phyloP scores from a whole-genome alignment of 2,329 filamentous ascomycete species.

The Chalara sp. region DNA sequence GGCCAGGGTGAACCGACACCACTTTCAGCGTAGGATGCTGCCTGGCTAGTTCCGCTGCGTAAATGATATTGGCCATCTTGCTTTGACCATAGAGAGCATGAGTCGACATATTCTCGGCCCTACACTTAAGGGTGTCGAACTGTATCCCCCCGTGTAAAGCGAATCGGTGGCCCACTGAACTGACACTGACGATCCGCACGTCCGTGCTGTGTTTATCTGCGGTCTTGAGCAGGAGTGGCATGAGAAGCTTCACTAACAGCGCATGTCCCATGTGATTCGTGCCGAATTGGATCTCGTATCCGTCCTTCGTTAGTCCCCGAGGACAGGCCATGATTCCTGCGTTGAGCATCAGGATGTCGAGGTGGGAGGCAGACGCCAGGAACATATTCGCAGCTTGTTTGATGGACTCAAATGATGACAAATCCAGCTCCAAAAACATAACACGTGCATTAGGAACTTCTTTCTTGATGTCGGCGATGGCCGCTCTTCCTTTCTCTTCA shows the following conservation, averaged over 20 bases:
- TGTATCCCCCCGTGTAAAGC: too few relatives aligned
- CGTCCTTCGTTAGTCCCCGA: slow-evolving; percentile 33
- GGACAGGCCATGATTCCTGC: slow-evolving; percentile 37
- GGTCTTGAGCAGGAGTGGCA: slow-evolving; percentile 27
- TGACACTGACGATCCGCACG: slow-evolving; percentile 13
- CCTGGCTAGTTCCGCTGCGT: slow-evolving; percentile 33
- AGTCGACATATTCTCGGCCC: too few relatives aligned
- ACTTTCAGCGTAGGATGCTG: slow-evolving; percentile 31
- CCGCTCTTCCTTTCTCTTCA: slow-evolving; percentile 27
- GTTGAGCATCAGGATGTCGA: slow-evolving; percentile 41
- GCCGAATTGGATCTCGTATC: slow-evolving; percentile 42
- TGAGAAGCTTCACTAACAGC: slow-evolving; percentile 33
- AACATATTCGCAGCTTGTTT: slow-evolving; percentile 34
- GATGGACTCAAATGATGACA: slow-evolving; percentile 38
- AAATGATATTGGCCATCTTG: slow-evolving; percentile 42
- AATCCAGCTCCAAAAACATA: slow-evolving; percentile 27
- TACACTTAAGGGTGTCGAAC: too few relatives aligned
- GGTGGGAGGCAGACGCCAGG: slow-evolving; percentile 22
- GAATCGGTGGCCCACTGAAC: not conserved
- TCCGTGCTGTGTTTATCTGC: slow-evolving; percentile 9
- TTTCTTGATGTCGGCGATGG: slow-evolving; percentile 8
- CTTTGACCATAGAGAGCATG: slow-evolving; percentile 33
- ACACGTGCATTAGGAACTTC: slow-evolving; percentile 5
- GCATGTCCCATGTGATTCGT: slow-evolving; percentile 45
- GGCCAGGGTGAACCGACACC: slow-evolving; percentile 35